Evolutionary conservation across 148 eudicot genomes (phyloP), one percentile per base, ranked within the genome.

Genomic region (Nepenthes mirabilis): DNA sequence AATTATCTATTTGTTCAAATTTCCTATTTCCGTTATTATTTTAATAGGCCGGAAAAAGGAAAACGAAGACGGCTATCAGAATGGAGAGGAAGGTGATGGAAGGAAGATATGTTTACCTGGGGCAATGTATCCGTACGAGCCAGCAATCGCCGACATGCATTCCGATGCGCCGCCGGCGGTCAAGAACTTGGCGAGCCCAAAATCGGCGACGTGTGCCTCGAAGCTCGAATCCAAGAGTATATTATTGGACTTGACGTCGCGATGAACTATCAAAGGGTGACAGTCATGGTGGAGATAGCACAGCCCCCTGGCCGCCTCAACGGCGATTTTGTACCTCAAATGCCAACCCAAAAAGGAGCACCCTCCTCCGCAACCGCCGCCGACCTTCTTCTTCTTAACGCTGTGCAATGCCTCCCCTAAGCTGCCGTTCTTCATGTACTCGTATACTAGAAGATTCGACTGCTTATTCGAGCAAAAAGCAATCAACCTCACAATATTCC

Each of bases 181-280:
- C 73, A 94, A 59, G 79, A 77, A 94, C 78, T 94, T 94, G 1
- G 99, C 99, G 4, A 94, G 69, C 2, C 99, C 97, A 14, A 94
- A 94, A 70, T 94, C 99, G 0, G 99, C 99, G 10, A 94, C 95
- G 14, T 89, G 99, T 6, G 99, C 99, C 50, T 94, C 99, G n/a
- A 82, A 89, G 64, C 68, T 72, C 0, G 89, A 80, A 68, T 81
- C 63, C 45, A 94, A 48, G 60, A 94, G 60, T 5, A 94, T 94
- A 36, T 94, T 94, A 63, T 86, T 89, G 3, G 99, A 89, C 67
- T 94, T 94, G 3, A 94, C 97, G 40, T 94, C 99, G 0, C 99
- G 76, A 54, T 94, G 99, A 37, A 94, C 77, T 9, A 94, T 94
- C 77, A 89, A 34, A 3, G 99, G 99, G 8, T 89, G 80, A 61